Conservation (phyloP, 192 early-diverging fungal species). For the Chytriomyces sp. region DNA sequence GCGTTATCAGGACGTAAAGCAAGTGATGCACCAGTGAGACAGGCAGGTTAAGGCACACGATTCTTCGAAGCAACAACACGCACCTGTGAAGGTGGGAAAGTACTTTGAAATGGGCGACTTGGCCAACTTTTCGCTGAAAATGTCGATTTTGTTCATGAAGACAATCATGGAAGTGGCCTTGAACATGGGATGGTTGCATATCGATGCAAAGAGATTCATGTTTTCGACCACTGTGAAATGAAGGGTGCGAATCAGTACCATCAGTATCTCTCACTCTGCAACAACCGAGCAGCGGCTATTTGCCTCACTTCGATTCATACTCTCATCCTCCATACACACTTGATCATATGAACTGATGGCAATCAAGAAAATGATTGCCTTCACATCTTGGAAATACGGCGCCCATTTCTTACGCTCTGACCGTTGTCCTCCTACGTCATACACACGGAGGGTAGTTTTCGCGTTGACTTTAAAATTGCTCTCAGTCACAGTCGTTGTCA, state of each 20-base stretch:
- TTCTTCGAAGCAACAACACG: neutral
- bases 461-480: slow-evolving; percentile 62
- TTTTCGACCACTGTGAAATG: slow-evolving; percentile 50
- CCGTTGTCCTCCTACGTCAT: slow-evolving; percentile 72
- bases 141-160: slow-evolving; percentile 59
- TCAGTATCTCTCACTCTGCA: slow-evolving; percentile 48
- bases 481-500: slow-evolving; percentile 71
- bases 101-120: slow-evolving; percentile 39
- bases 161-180: slow-evolving; percentile 49
- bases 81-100: slow-evolving; percentile 51
- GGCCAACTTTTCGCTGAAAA: slow-evolving; percentile 51
- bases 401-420: slow-evolving; percentile 24
- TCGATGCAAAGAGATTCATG: slow-evolving; percentile 44
- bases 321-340: slow-evolving; percentile 60
- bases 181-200: slow-evolving; percentile 49
- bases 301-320: slow-evolving; percentile 55
- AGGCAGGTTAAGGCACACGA: no score
- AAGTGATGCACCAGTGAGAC: neutral
- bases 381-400: slow-evolving; percentile 66
- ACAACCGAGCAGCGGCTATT: neutral
- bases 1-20: no score
- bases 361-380: slow-evolving; percentile 69
- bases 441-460: slow-evolving; percentile 55
- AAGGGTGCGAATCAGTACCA: slow-evolving; percentile 46
- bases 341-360: slow-evolving; percentile 68